Base-by-base conservation (phyloP, 805 yeast genomes). In the Saccharomycopsis guyanensis region DNA sequence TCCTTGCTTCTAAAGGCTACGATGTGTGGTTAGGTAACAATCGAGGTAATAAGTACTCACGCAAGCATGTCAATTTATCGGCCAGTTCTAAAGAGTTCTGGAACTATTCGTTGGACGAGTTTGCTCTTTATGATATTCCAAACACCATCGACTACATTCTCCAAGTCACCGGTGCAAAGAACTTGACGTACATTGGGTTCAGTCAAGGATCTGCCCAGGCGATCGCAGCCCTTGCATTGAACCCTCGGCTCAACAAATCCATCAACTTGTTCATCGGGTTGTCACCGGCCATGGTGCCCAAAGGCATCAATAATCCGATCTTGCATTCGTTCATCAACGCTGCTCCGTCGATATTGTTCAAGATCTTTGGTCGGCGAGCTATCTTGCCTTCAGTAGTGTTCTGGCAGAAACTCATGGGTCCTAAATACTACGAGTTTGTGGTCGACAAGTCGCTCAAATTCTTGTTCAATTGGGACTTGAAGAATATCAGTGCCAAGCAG, bases 1-100 rank as follows among this genome's bases (percentile, higher is more conserved):
- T 72, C n/a, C 66, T 84, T 31, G 75, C 75, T 44, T 80, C 82
- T 47, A 58, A 91, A 15, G 97, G 97, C 1, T 91, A 77, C 62
- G 98, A 91, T 59, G 97, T 91, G 4, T 91, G 95, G 91, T 68
- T 91, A 53, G 97, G 97, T 1, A 87, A 86, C 61, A 87, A 86
- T 58, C 71, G 96, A 48, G 96, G 96, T 8, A 93, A 91, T 65
- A 91, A 91, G 66, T 91, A 91, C 65, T 83, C 95, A 3, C 79
- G 81, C 50, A 87, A 88, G 55, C 95, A 91, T 62, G 83, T 75
- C 59, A 91, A 56, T 12, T 57, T 58, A 25, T 53, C 51, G 24
- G 57, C 70, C 7, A 53, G 47, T 19, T 60, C 61, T 3, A 64
- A 64, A 19, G 66, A 69, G 47, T 89, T 86, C 62, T 89, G 97